Evolutionary conservation across 768 basidiomycete genomes (phyloP), one percentile per base, ranked within the genome.

Genomic region (Rhodosporidiobolus sp.): DNA sequence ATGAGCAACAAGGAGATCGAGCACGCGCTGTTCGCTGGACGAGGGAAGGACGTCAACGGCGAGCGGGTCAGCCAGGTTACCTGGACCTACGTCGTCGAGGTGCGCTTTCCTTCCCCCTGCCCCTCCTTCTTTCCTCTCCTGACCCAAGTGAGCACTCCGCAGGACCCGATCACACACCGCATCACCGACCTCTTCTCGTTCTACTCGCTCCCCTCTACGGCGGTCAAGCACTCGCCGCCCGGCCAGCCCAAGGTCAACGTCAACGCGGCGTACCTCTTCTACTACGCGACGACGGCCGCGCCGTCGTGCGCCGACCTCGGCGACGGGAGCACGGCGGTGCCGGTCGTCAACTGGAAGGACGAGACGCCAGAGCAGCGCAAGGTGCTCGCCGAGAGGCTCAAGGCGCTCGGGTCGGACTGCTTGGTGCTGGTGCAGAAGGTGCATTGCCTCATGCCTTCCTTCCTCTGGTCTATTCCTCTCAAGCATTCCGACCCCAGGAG

Each of bases 131-230:
- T 22, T 26, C 45, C 19, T 49, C 14, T 38, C 22, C 24, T 7
- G 24, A 22, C 58, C 28, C 35, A 7, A 48, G 8, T 32, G 4
- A 2, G n/a, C n/a, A n/a, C 22, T 35, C 3, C 54, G 32, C 73
- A 98, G 94, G 86, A 97, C 81, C 90, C 91, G 3, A 82, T 86
- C 69, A 89, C 90, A 5, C 87, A 89, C 70, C 85, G 86, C 72
- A 89, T 99, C 77, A 97, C 95, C 3, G 96, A 99, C 82, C 90
- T 94, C 79, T 89, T 97, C 82, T 94, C 95, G 16, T 95, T 98
- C 84, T 99, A 96, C 81, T 91, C 91, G 22, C 87, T 99, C 32
- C 95, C 96, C 1, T 98, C 95, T 9, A 90, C 92, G 2, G 88
- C 98, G 72, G 92, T 98, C 79, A 79, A 76, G 32, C 82, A 93